Conservation (phyloP, 2,329 filamentous ascomycete species). For the Fusarium circinatum region DNA sequence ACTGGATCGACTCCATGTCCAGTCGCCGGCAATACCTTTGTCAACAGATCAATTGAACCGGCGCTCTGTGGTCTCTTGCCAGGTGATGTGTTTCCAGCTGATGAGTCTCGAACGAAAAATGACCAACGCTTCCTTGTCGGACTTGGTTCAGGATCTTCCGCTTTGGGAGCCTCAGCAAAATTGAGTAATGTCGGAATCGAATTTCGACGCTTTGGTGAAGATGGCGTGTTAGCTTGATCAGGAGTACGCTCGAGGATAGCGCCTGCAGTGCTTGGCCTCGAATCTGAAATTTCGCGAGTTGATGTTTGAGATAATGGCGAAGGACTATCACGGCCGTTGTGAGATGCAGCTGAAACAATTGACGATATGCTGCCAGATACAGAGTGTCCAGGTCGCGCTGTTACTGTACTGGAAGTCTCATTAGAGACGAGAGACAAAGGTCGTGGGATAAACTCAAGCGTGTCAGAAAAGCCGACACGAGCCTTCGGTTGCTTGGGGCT, state of each 20-base stretch:
- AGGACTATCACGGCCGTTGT: constrained; percentile 54
- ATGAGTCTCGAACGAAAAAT: constrained; percentile 70
- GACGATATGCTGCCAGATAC: constrained; percentile 85
- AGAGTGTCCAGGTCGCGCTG: constrained; percentile 75
- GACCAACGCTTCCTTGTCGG: constrained; percentile 70
- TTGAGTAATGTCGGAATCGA: constrained; percentile 67
- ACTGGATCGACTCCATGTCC: constrained; percentile 50
- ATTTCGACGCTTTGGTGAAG: constrained; percentile 63
- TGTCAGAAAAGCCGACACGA: constrained; percentile 85
- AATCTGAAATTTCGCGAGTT: constrained; percentile 57
- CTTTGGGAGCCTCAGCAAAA: constrained; percentile 50
- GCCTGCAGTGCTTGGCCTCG: constrained; percentile 75
- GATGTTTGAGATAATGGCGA: constrained; percentile 52
- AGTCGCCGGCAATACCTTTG: constrained; percentile 47
- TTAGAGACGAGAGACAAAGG: constrained; percentile 87
- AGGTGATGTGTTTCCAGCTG: constrained; percentile 57
- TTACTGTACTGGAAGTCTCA: constrained; percentile 82
- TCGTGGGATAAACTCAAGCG: constrained; percentile 82
- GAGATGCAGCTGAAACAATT: constrained; percentile 69
- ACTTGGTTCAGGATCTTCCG: constrained; percentile 55
- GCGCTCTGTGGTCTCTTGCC: constrained; percentile 60
- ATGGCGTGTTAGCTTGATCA: constrained; percentile 34
- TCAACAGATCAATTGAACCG: constrained; percentile 55
- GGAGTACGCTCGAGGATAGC: constrained; percentile 68
- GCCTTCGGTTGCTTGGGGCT: constrained; percentile 59